Evolutionary conservation across 352 stramenopile genomes (phyloP), one percentile per base, ranked within the genome.

Genomic region (Phytophthora brassicae): DNA sequence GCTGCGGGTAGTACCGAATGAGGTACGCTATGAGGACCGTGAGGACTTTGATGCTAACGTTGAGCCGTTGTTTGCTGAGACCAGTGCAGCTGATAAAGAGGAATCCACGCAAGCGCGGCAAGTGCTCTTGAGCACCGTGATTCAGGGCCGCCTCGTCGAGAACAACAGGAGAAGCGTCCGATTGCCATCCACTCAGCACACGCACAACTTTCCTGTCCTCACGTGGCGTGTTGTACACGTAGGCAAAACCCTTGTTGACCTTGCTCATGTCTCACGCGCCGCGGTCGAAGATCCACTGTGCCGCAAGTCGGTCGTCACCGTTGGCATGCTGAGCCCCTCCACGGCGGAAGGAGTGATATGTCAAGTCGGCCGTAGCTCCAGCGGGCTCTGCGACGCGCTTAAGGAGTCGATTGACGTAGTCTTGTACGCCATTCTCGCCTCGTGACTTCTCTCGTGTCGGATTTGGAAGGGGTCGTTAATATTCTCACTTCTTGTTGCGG

Each of bases 281-380:
- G 6, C 28, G 6, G 11, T 35, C 28, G 33, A 41, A 41, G 33
- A 41, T 41, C 47, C 64, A 77, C 16, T 72, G 64, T 4, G 59
- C 35, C n/a, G 54, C 52, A 0, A 71, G 41, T 0, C 46, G 33
- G 2, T 61, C 26, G n/a, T 60, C 53, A 7, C 53, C 60, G 41
- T 80, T 73, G 0, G 63, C 58, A 38, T 77, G 58, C 35, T 77
- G 58, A 0, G 51, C 61, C 0, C 54, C 64, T 4, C 71, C 60
- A 6, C 64, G 68, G 0, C 60, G 47, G 12, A 75, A 73, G 6
- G 54, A 71, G 41, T 75, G 57, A n/a, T 60, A 75, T 0, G 56
- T 67, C 57, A 49, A 28, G n/a, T n/a, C n/a, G n/a, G n/a, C n/a
- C n/a, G n/a, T n/a, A n/a, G n/a, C n/a, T n/a, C n/a, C n/a, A n/a